Base-by-base conservation (phyloP, 345 rosid species). In the Excoecaria agallocha region DNA sequence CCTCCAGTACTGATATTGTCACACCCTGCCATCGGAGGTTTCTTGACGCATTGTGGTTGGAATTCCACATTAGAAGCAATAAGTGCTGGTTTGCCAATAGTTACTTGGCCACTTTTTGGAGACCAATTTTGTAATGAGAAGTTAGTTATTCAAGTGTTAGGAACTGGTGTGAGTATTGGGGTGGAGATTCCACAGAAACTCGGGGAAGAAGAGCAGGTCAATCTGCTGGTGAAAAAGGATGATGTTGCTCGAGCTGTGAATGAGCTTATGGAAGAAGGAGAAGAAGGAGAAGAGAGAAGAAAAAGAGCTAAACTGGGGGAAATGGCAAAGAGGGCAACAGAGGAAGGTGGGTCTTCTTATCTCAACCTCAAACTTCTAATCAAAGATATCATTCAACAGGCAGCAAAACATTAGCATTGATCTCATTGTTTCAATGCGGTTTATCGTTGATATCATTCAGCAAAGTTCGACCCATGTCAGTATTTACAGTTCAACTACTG, bases 101-200 rank as follows among this genome's bases (percentile, higher is more conserved):
- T 78, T 58, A 76, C 82, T 5, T 82, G 82, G 85, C 86, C 84
- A 1, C 64, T 85, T 16, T 80, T 80, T 39, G 82, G 62, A 10
- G 87, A 85, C 22, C 85, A 85, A 66, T 85, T 85, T 72, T 74
- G 41, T 64, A 85, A 85, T 38, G 84, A 82, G 76, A 85, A 78
- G 71, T 51, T 85, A 19, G 73, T 68, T 39, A 71, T 76, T 51
- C 71, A 82, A 22, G 72, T 82, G 72, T 13, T 59, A 24, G 57
- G 38, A 37, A 59, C 57, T 57, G 72, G 72, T 10, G 71, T 74
- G 0, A 74, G 41, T 43, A 50, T 58, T 12, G 78, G 72, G 3
- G 56, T 48, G 20, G 50, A 48, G 64, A 54, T 65, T 57, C 50
- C 66, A 7, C 12, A 67, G 35, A 74, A 17, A 19, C 57, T 65